A percentile compares a stretch with the other conserved stretches of the same genome.
These are phyloP conservation scores for Saccharomycopsis vini DNA, from an alignment of 805 yeast species.

Conservation along the genomic window DNA sequence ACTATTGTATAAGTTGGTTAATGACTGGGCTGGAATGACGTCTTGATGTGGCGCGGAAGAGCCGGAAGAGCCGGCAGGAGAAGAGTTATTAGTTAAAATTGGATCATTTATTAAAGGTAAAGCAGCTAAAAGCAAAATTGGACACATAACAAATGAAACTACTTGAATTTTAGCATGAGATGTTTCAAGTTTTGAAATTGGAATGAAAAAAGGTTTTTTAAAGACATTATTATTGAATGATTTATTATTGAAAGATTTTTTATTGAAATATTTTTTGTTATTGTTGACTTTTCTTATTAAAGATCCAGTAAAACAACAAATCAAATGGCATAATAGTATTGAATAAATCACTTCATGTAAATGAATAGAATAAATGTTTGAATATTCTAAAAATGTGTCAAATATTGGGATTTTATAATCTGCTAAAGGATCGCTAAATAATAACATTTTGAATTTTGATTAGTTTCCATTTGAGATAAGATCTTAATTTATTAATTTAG, in stretches of 20 bases:
- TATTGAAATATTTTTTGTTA: too few species aligned
- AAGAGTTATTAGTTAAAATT: conserved; percentile 25
- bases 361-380: background rate
- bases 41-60: too few species aligned
- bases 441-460: background rate
- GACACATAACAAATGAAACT: conserved; percentile 76
- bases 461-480: too few species aligned
- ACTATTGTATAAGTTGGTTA: background rate
- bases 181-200: background rate
- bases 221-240: too few species aligned
- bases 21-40: background rate
- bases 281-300: background rate
- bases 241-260: too few species aligned
- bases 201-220: too few species aligned
- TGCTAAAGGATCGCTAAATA: background rate
- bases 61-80: background rate
- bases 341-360: background rate
- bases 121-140: conserved; percentile 49
- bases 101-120: conserved; percentile 56
- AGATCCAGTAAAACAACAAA: background rate
- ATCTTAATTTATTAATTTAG: too few species aligned
- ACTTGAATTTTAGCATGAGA: conserved; percentile 51
- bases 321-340: background rate
- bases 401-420: background rate
- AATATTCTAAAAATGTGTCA: background rate